Evolutionary conservation across 2,329 filamentous ascomycete genomes (phyloP), one percentile per base, ranked within the genome.

Genomic region (Colletotrichum limetticola): DNA sequence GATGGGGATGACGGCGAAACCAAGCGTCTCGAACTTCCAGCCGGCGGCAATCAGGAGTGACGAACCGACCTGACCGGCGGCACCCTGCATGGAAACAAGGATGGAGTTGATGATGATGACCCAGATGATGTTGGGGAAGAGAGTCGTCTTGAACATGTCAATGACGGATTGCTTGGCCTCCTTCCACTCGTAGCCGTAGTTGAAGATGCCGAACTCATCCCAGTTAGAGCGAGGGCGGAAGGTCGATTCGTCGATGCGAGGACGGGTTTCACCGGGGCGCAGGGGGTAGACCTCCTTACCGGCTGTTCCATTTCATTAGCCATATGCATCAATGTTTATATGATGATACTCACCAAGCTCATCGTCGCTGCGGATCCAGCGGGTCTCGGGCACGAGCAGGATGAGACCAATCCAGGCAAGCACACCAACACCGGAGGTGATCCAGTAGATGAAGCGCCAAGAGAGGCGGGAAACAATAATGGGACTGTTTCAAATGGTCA

Each of bases 391-490:
- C 3, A 84, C 75, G n/a, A 81, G 76, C 2, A 76, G 58, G n/a
- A 83, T 76, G 5, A 83, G 72, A 24, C 76, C 64, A 5, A 83
- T 56, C 82, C 82, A 84, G 3, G 82, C 79, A 0, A 80, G 55
- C 11, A 80, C 72, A 5, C 79, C 80, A 7, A 78, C 68, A 6
- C 76, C 77, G 1, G 80, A 80, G 2, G 80, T 80, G 49, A 80
- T 77, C 49, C 75, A 81, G 74, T 84, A 84, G 19, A 84, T 74
- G 76, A 76, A 81, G 26, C 82, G 77, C 82, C 82, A 83, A 61
- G 75, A 76, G 14, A 78, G 75, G 37, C 78, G 76, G 6, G 78
- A 78, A 1, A 79, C 80, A 37, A 83, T 76, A 32, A 77, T 4
- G 79, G 81, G 16, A 77, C 77, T 6, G 56, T 55, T 30, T 16